Evolutionary conservation across 1,139 yeast species (phyloP).

Genomic region (Nadsonia starkeyi-henricii): DNA sequence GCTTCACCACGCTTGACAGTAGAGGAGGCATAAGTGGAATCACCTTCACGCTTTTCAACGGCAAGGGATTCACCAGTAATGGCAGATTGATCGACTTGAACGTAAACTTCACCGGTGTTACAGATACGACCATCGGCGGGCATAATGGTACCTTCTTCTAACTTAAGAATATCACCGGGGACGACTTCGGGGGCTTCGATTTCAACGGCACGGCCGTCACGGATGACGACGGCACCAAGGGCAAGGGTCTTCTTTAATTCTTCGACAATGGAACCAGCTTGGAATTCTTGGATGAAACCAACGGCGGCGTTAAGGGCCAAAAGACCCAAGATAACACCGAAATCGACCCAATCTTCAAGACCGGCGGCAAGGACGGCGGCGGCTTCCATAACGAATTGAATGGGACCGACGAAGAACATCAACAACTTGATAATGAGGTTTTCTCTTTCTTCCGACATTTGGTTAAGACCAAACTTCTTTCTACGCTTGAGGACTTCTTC

Average conservation of each 20-base stretch:
- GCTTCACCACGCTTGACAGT: slow-evolving; percentile 97
- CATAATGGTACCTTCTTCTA: slow-evolving; percentile 69
- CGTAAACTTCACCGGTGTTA: slow-evolving; percentile 16
- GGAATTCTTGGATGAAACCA: slow-evolving; percentile 96
- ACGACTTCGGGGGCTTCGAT: slow-evolving; percentile 57
- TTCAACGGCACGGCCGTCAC: slow-evolving; percentile 52
- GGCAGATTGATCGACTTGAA: slow-evolving; percentile 96
- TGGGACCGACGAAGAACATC: slow-evolving; percentile 94
- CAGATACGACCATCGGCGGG: slow-evolving; percentile 90
- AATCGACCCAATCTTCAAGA: slow-evolving; percentile 98
- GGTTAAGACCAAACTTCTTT: slow-evolving; percentile 87
- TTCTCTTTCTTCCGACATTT: slow-evolving; percentile 89
- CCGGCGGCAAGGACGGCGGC: slow-evolving; percentile 97
- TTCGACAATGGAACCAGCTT: slow-evolving; percentile 32
- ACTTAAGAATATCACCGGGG: slow-evolving; percentile 67
- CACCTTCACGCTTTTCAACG: slow-evolving; percentile 85
- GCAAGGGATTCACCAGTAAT: slow-evolving; percentile 97
- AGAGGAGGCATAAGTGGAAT: slow-evolving; percentile 81
- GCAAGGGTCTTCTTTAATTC: slow-evolving; percentile 31
- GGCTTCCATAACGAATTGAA: slow-evolving; percentile 97
- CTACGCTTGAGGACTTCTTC: slow-evolving; percentile 80
- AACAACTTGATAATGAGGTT: slow-evolving; percentile 70
- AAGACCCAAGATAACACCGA: slow-evolving; percentile 91
- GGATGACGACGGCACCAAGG: slow-evolving; percentile 43
- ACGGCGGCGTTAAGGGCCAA: slow-evolving; percentile 80